Percentiles rank a stretch among this genome's conserved stretches.
Evolutionary conservation across 2,329 filamentous ascomycete genomes (phyloP).

Genomic region (Falciphora oryzae): DNA sequence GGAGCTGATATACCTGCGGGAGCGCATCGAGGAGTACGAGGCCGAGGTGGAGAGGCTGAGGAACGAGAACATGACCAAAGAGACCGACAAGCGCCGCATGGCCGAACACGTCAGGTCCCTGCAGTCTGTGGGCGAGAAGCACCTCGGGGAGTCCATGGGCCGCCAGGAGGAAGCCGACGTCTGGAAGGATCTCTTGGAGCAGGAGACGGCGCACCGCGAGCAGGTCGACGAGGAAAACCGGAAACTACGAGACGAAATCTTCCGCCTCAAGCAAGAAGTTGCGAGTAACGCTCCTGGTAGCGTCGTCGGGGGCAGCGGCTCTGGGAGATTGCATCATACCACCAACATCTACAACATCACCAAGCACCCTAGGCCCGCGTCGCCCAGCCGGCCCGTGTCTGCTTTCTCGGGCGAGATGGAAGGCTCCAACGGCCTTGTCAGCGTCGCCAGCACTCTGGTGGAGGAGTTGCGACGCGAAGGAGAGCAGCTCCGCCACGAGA

Average conservation of each 20-base stretch:
- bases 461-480: constrained; percentile 67
- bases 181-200: constrained; percentile 91
- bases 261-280: constrained; percentile 61
- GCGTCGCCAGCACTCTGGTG: constrained; percentile 59
- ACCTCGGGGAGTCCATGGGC: constrained; percentile 34
- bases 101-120: constrained; percentile 66
- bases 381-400: constrained; percentile 45
- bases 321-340: constrained; percentile 44
- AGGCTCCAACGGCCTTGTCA: constrained; percentile 45
- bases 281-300: constrained; percentile 23
- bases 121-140: constrained; percentile 52
- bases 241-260: constrained; percentile 75
- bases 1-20: constrained; percentile 77
- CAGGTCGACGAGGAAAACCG: constrained; percentile 87
- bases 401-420: constrained; percentile 45
- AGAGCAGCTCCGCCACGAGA: constrained; percentile 82
- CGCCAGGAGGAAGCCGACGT: constrained; percentile 68
- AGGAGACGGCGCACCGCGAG: constrained; percentile 83
- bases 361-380: constrained; percentile 37
- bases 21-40: constrained; percentile 79
- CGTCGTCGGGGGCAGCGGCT: constrained; percentile 21
- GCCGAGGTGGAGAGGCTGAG: constrained; percentile 77
- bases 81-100: constrained; percentile 81
- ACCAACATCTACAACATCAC: constrained; percentile 63
- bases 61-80: constrained; percentile 69